phyloP scores from a whole-genome alignment of 169 alveolate genomes.

The Plasmodium gaboni region DNA sequence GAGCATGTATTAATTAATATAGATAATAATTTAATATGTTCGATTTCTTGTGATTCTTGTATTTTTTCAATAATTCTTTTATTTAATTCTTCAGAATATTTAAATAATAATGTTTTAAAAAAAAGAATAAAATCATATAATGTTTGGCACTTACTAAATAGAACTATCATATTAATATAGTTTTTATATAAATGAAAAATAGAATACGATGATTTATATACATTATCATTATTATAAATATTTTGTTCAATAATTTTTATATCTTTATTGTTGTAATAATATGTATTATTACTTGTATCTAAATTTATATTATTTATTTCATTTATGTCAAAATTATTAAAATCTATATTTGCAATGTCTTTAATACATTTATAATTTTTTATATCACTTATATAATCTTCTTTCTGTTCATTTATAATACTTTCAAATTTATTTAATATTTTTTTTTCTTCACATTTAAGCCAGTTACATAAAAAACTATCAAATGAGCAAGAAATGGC shows the following conservation, averaged over 20 bases:
- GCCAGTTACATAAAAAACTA: slow-evolving; percentile 69
- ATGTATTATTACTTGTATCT: background rate
- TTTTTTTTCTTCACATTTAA: slow-evolving; percentile 70
- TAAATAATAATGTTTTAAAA: slow-evolving; percentile 48
- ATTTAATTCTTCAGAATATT: slow-evolving; percentile 60
- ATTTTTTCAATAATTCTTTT: slow-evolving; percentile 33
- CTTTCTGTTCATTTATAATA: slow-evolving; percentile 53
- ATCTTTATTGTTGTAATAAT: background rate
- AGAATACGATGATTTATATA: slow-evolving; percentile 68
- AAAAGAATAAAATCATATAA: slow-evolving; percentile 62
- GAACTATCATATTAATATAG: slow-evolving; percentile 51
- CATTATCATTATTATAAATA: slow-evolving; percentile 11
- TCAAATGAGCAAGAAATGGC: slow-evolving; percentile 62
- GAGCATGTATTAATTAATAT: slow-evolving; percentile 52
- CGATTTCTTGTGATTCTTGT: slow-evolving; percentile 20
- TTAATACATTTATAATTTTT: too few relatives aligned
- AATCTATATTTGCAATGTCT: too few relatives aligned
- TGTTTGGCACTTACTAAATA: slow-evolving; percentile 64
- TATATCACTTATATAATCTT: background rate
- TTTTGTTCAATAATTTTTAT: background rate
- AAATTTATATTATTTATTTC: background rate
- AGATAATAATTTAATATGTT: slow-evolving; percentile 26
- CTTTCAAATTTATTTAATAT: slow-evolving; percentile 42
- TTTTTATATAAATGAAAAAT: slow-evolving; percentile 68
- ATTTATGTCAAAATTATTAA: background rate